Evolutionary conservation across 2,329 filamentous ascomycete species (phyloP).

Genomic region (Sclerotinia subarctica): DNA sequence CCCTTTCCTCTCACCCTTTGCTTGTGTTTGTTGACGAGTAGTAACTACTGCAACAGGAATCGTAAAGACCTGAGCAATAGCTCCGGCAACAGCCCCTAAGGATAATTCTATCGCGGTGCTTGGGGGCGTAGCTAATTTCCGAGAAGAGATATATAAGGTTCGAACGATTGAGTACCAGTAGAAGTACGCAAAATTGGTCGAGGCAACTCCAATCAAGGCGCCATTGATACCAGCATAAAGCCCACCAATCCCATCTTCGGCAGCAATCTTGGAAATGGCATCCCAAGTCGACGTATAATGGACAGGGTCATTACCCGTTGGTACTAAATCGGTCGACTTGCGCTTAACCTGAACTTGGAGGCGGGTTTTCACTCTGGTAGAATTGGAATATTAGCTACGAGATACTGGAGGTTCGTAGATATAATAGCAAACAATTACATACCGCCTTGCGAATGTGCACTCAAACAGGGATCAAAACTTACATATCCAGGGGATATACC

Average conservation of each 20-base stretch:
- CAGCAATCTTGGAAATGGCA: constrained; percentile 79
- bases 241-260: constrained; percentile 74
- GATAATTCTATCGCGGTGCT: constrained; percentile 79
- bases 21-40: constrained; percentile 91
- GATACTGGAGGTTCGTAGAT: constrained; percentile 7
- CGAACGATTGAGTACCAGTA: constrained; percentile 97
- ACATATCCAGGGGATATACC: constrained; percentile 97
- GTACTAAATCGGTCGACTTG: constrained; percentile 45
- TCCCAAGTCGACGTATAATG: constrained; percentile 89
- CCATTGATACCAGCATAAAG: constrained; percentile 88
- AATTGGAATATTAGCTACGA: constrained; percentile 9
- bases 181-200: constrained; percentile 98
- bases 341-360: constrained; percentile 89
- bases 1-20: constrained; percentile 78
- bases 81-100: constrained; percentile 83
- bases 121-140: constrained; percentile 59
- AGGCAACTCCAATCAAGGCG: constrained; percentile 85
- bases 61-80: constrained; percentile 90
- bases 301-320: constrained; percentile 49
- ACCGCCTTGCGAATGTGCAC: constrained; percentile 14
- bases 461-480: constrained; percentile 42
- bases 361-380: constrained; percentile 84
- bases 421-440: constrained; percentile 15
- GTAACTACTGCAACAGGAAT: constrained; percentile 96
- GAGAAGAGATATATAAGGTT: constrained; percentile 66